These are phyloP conservation scores for Kazachstania martiniae DNA, from an alignment of 805 yeast genomes.

Conservation along the genomic window DNA sequence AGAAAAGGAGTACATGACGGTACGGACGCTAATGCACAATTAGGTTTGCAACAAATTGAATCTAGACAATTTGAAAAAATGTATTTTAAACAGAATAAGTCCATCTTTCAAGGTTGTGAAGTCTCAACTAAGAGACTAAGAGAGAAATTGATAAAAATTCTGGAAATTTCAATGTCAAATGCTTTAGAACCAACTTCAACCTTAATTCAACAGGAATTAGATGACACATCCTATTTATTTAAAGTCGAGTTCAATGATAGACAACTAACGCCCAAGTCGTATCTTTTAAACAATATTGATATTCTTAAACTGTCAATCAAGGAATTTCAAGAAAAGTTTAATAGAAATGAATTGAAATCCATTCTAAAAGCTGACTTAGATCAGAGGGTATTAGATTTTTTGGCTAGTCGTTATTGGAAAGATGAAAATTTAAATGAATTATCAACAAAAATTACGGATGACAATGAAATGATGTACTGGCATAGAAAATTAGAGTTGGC, in stretches of 20 bases:
- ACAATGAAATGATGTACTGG: conserved; percentile 60
- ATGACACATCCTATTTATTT: conserved; percentile 84
- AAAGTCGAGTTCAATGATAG: conserved; percentile 96
- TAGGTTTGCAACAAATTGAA: conserved; percentile 11
- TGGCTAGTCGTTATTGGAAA: conserved; percentile 92
- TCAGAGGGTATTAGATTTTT: conserved; percentile 74
- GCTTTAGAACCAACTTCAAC: conserved; percentile 80
- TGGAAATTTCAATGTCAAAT: conserved; percentile 84
- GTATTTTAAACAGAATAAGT: conserved; percentile 56
- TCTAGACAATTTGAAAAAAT: conserved; percentile 57
- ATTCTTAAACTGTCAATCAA: conserved; percentile 75
- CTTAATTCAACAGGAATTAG: conserved; percentile 81
- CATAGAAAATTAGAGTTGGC: conserved; percentile 75
- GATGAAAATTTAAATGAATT: conserved; percentile 36
- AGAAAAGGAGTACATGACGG: conserved; percentile 2
- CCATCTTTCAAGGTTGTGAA: conserved; percentile 48
- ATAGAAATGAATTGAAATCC: conserved; percentile 70
- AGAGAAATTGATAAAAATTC: conserved; percentile 70
- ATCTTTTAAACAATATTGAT: conserved; percentile 86
- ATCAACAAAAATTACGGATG: conserved; percentile 41
- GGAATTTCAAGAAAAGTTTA: conserved; percentile 73
- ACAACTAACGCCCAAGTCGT: conserved; percentile 85
- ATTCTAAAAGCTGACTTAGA: conserved; percentile 76
- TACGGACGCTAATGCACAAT: neutral
- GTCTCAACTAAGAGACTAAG: conserved; percentile 70